Base-by-base conservation (phyloP, 1,139 yeast species). In the Yamadazyma jaroonii region DNA sequence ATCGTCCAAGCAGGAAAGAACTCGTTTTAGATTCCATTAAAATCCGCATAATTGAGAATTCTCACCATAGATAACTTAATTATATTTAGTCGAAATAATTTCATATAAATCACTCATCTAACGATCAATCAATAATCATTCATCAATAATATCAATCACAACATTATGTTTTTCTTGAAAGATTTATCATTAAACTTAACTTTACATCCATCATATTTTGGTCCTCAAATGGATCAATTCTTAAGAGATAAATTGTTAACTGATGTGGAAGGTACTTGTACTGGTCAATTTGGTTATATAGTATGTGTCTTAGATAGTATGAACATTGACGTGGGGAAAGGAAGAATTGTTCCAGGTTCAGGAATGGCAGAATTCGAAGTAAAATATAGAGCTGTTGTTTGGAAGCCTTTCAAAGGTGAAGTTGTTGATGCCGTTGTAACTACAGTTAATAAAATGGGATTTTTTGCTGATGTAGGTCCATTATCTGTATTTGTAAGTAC, bases 401-500 rank as follows among this genome's bases (percentile, higher is more conserved):
- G 97, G 95, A 84, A 94, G 56, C 98, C 99, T 2, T 94, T 92
- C 67, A 92, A 90, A 63, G 97, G 97, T 24, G 98, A 92, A 62
- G 98, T 92, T 5, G 97, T 92, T 24, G 98, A 92, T 62, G 98
- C 95, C 3, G 81, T 90, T 29, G 98, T 92, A 14, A 84, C 96
- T 11, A 86, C 90, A 28, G 97, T 95, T 40, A 88, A 90, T 58
- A 88, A 88, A 57, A 85, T 92, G 84, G 99, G 99, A 10, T 89
- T 92, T 52, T 92, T 92, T 59, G 97, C 96, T 29, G 97, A 92
- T 59, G 98, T 92, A 22, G 99, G 98, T 0, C 99, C 99, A 8
- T 72, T 92, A 56, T 82, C 92, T 24, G 97, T 92, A 32, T 94
- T 92, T 63, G 95, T 92, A 20, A 86, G 96, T 34, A 89, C 95